Evolutionary conservation across 1,139 yeast genomes (phyloP).

Genomic region (Blastobotrys ciferrii): DNA sequence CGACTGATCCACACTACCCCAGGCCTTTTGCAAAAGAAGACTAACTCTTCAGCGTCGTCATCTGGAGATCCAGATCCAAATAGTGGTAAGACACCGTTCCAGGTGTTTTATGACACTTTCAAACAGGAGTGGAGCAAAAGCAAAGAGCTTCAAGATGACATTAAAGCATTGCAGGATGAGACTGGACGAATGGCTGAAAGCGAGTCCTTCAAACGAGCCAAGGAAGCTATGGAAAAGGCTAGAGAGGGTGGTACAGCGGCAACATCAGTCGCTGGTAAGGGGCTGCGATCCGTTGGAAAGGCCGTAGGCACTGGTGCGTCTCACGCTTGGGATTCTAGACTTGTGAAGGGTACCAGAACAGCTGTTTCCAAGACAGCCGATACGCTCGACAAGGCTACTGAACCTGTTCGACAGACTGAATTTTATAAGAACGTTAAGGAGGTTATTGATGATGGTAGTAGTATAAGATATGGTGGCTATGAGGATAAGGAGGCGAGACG

Average conservation of each 20-base stretch:
- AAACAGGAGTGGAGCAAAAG: constrained; percentile 87
- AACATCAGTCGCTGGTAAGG: constrained; percentile 74
- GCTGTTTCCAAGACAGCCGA: constrained; percentile 81
- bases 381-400: constrained; percentile 73
- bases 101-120: constrained; percentile 92
- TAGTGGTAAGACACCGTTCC: constrained; percentile 67
- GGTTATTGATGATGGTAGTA: constrained; percentile 87
- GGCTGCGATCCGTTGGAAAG: constrained; percentile 87
- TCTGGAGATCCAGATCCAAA: constrained; percentile 20
- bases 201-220: constrained; percentile 89
- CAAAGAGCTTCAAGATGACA: constrained; percentile 83
- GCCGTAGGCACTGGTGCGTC: constrained; percentile 87
- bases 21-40: constrained; percentile 3
- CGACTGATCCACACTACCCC: constrained; percentile 2
- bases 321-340: constrained; percentile 96
- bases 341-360: constrained; percentile 81
- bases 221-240: constrained; percentile 87
- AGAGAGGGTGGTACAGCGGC: constrained; percentile 43
- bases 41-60: constrained; percentile 9
- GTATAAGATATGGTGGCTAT: constrained; percentile 89
- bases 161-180: constrained; percentile 93
- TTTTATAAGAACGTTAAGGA: constrained; percentile 86
- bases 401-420: constrained; percentile 90
- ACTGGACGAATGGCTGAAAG: constrained; percentile 93
- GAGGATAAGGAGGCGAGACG: constrained; percentile 83